These are phyloP conservation scores for Xylariaceae sp. DNA, from an alignment of 2,329 filamentous ascomycete genomes.

Conservation along the genomic window DNA sequence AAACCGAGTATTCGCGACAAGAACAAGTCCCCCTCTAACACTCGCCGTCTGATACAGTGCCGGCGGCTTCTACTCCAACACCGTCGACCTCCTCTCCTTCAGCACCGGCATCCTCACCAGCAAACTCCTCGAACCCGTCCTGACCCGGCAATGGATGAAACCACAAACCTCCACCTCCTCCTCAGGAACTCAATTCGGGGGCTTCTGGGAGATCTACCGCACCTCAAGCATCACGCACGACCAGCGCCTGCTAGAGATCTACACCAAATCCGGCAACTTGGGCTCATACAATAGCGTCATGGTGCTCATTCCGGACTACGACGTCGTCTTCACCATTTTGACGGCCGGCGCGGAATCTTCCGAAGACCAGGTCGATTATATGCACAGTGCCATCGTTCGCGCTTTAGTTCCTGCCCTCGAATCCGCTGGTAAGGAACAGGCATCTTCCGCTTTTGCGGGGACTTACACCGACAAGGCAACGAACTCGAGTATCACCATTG, in stretches of 20 bases:
- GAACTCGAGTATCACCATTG: constrained; percentile 39
- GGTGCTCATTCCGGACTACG: constrained; percentile 33
- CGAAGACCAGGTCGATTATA: constrained; percentile 18
- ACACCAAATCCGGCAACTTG: constrained; percentile 33
- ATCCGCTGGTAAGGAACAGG: constrained; percentile 37
- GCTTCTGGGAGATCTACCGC: constrained; percentile 34
- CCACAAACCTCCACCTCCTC: constrained; percentile 28
- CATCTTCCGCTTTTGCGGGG: constrained; percentile 31
- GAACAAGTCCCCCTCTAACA: too few species aligned
- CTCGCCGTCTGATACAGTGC: too few species aligned
- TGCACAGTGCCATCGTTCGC: constrained; percentile 29
- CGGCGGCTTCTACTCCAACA: constrained; percentile 30
- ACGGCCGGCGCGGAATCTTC: constrained; percentile 24
- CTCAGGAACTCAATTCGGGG: constrained; percentile 28
- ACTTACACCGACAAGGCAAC: constrained; percentile 35
- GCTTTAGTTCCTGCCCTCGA: constrained; percentile 40
- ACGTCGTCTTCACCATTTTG: constrained; percentile 28
- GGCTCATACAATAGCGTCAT: constrained; percentile 30
- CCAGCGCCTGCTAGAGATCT: constrained; percentile 30
- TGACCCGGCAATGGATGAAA: constrained; percentile 30
- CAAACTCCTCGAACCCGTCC: constrained; percentile 19
- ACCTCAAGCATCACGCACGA: constrained; percentile 29
- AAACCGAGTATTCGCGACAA: too few species aligned
- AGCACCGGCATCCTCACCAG: constrained; percentile 26
- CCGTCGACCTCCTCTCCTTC: constrained; percentile 25